phyloP scores from a whole-genome alignment of 192 early-diverging fungal genomes.

The Coemansia sp. region DNA sequence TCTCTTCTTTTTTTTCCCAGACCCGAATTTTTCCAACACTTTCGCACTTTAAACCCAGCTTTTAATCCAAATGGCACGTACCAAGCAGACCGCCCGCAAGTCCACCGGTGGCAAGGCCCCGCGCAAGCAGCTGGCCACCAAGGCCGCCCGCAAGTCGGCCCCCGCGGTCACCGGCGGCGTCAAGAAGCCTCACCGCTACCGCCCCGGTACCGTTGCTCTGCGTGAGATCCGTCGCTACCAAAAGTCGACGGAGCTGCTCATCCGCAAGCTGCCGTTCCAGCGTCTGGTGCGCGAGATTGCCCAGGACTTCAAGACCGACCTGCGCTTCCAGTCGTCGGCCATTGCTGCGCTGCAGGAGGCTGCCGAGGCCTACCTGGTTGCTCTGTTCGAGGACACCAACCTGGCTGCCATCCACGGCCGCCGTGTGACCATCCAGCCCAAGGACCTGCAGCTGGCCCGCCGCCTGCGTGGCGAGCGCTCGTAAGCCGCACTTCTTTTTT shows the following conservation, averaged over 20 bases:
- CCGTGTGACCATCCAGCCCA: constrained; percentile 99
- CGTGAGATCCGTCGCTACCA: constrained; percentile 92
- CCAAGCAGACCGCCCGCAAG: constrained; percentile 75
- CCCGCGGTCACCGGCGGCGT: constrained; percentile 86
- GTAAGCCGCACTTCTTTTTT: constrained; percentile 64
- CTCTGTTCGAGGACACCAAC: constrained; percentile 96
- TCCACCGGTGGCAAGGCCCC: constrained; percentile 99
- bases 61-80: constrained; percentile 11
- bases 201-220: constrained; percentile 85
- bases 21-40: neutral
- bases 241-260: constrained; percentile 93
- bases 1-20: neutral
- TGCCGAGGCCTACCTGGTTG: constrained; percentile 88
- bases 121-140: constrained; percentile 95
- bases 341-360: constrained; percentile 99
- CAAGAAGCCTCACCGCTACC: constrained; percentile 87
- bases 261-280: constrained; percentile 92
- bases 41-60: constrained; percentile 2
- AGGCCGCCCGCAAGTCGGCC: constrained; percentile 97
- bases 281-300: constrained; percentile 98
- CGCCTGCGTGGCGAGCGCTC: constrained; percentile 90
- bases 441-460: constrained; percentile 97
- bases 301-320: constrained; percentile 99
- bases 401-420: constrained; percentile 99
- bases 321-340: constrained; percentile 98